A percentile compares a stretch with the other conserved stretches of the same genome.
Evolutionary conservation across 495 filamentous ascomycete species (phyloP).

Genomic region (Trichocladium uniseriatum): DNA sequence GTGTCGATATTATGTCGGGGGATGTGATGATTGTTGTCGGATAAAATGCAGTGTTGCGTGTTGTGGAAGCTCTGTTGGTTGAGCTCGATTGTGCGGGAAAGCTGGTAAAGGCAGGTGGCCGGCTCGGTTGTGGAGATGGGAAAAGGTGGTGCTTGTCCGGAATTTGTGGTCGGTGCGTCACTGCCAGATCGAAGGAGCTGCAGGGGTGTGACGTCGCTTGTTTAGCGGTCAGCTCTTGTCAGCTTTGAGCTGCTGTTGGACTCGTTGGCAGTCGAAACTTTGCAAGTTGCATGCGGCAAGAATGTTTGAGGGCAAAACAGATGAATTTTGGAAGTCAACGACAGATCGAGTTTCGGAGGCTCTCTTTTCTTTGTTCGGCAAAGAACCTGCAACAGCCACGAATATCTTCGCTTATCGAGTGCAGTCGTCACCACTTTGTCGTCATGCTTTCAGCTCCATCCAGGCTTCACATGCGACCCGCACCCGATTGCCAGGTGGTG

Average conservation of each 20-base stretch:
- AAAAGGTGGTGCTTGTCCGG: slow-evolving; percentile 15
- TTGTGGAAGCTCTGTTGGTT: slow-evolving; percentile 1
- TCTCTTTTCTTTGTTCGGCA: no score
- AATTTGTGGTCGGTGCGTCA: slow-evolving; percentile 28
- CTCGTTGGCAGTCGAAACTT: not conserved
- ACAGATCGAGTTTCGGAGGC: no score
- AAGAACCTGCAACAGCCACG: not conserved
- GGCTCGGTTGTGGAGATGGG: slow-evolving; percentile 14
- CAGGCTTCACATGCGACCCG: not conserved
- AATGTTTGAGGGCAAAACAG: not conserved
- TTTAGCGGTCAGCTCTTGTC: not conserved
- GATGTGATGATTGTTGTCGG: slow-evolving; percentile 4
- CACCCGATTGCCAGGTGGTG: no score
- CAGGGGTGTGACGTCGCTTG: slow-evolving; percentile 10
- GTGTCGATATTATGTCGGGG: not conserved
- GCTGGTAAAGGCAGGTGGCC: slow-evolving; percentile 18
- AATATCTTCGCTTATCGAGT: slow-evolving; percentile 1
- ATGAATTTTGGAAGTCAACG: no score
- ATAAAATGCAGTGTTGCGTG: not conserved
- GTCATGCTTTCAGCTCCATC: not conserved
- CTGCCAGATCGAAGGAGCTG: not conserved
- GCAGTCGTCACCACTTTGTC: slow-evolving; percentile 4
- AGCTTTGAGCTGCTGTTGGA: not conserved
- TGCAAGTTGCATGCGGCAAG: not conserved
- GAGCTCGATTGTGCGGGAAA: slow-evolving; percentile 2